Percentiles rank a stretch among this genome's conserved stretches.
Evolutionary conservation across 78 protist species (phyloP).

Genomic region (Creolimax fragrantissima): DNA sequence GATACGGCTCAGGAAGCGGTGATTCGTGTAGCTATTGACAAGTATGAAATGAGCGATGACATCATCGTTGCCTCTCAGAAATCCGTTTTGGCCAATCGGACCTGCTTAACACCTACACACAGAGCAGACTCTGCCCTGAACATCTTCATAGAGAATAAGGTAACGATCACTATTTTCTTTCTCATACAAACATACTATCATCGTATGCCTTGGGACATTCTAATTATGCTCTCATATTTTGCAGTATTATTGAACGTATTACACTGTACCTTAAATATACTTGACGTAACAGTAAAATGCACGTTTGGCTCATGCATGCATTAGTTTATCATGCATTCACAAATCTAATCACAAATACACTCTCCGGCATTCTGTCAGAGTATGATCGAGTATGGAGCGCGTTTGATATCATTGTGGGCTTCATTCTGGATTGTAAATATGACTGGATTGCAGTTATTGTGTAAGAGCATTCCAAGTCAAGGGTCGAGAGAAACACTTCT

Average conservation of each 20-base stretch:
- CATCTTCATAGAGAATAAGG: neutral
- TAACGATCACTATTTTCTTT: no score
- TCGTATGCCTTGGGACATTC: no score
- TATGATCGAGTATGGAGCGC: no score
- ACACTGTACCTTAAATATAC: no score
- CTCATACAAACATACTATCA: no score
- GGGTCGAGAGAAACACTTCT: neutral
- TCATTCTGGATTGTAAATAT: neutral
- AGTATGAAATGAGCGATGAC: neutral
- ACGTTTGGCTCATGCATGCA: no score
- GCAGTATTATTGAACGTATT: no score
- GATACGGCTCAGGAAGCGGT: neutral
- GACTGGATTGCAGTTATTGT: neutral
- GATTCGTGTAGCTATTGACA: neutral
- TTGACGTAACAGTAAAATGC: no score
- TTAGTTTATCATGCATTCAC: no score
- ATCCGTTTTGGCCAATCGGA: neutral
- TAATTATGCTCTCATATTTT: no score
- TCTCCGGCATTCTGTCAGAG: no score
- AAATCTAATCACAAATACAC: no score
- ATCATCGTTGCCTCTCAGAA: neutral
- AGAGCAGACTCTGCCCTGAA: neutral
- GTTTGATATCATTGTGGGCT: neutral
- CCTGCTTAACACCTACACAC: neutral
- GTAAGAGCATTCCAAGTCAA: neutral